Evolutionary conservation across 352 stramenopile genomes (phyloP).

Genomic region (Phytopythium boreale): DNA sequence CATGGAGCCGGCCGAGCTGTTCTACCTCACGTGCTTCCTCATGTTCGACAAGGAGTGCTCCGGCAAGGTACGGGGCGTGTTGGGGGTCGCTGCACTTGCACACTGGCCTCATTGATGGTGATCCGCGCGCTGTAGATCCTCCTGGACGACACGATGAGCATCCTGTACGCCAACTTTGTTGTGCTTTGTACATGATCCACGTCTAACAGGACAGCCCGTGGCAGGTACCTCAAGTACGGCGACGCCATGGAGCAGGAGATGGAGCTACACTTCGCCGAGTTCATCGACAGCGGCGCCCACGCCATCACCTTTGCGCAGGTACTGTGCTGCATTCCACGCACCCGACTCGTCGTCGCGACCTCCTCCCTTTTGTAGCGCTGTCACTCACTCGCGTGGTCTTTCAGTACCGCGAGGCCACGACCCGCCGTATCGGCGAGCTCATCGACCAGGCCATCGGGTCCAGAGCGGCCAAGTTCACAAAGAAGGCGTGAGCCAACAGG

Average conservation of each 20-base stretch:
- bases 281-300: conserved; percentile 59
- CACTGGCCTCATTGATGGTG: no score
- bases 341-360: no score
- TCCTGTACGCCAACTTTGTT: conserved; percentile 40
- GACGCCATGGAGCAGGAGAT: conserved; percentile 81
- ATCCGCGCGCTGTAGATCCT: conserved; percentile 42
- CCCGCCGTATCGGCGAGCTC: conserved; percentile 50
- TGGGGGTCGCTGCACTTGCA: no score
- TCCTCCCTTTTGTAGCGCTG: no score
- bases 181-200: not conserved
- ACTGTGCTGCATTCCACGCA: not conserved
- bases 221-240: conserved; percentile 70
- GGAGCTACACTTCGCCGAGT: conserved; percentile 64
- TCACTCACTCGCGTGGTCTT: not conserved
- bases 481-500: not conserved
- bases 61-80: conserved; percentile 49
- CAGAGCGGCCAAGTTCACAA: not conserved
- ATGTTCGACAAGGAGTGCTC: conserved; percentile 78
- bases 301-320: conserved; percentile 67
- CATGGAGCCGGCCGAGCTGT: conserved; percentile 68
- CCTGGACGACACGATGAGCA: conserved; percentile 75
- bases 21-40: conserved; percentile 83
- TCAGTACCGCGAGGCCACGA: conserved; percentile 62
- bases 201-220: not conserved
- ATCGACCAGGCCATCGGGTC: conserved; percentile 40